phyloP scores from a whole-genome alignment of 1,284 basidiomycete species.

The Naganishia albida region DNA sequence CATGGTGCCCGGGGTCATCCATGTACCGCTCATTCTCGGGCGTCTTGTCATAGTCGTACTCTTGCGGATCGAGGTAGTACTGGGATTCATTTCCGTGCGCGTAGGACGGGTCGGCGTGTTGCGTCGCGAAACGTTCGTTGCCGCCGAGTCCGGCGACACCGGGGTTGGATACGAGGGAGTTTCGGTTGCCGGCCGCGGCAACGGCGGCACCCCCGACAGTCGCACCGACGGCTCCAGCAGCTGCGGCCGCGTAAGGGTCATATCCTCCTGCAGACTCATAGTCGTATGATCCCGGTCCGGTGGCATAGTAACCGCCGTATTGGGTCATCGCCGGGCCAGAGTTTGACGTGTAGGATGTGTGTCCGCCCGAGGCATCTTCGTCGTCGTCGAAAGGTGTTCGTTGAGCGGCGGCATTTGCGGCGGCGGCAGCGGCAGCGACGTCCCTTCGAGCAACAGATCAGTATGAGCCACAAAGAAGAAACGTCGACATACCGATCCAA shows the following conservation, averaged over 20 bases:
- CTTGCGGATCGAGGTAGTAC: conserved; percentile 51
- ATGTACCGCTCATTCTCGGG: conserved; percentile 25
- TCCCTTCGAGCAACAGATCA: conserved; percentile 39
- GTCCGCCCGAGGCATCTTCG: conserved; percentile 42
- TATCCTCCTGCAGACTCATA: conserved; percentile 46
- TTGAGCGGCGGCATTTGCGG: conserved; percentile 49
- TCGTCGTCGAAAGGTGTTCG: conserved; percentile 54
- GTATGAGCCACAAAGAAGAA: not conserved
- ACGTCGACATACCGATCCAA: conserved; percentile 42
- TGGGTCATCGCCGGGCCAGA: conserved; percentile 52
- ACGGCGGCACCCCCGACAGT: conserved; percentile 33
- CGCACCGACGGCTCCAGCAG: conserved; percentile 37
- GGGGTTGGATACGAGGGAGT: conserved; percentile 41
- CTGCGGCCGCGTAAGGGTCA: conserved; percentile 48
- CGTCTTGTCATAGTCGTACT: conserved; percentile 36
- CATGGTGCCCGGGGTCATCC: conserved; percentile 10
- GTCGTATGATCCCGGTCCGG: conserved; percentile 37
- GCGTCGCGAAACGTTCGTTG: conserved; percentile 23
- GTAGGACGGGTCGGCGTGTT: conserved; percentile 22
- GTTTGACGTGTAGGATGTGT: conserved; percentile 49
- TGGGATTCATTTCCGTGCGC: conserved; percentile 34
- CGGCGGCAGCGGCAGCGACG: conserved; percentile 54
- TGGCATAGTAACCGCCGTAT: conserved; percentile 50
- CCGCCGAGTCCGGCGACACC: conserved; percentile 46
- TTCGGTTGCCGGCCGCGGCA: conserved; percentile 34